phyloP scores from a whole-genome alignment of 2,329 filamentous ascomycete genomes.

The Camillea tinctor region DNA sequence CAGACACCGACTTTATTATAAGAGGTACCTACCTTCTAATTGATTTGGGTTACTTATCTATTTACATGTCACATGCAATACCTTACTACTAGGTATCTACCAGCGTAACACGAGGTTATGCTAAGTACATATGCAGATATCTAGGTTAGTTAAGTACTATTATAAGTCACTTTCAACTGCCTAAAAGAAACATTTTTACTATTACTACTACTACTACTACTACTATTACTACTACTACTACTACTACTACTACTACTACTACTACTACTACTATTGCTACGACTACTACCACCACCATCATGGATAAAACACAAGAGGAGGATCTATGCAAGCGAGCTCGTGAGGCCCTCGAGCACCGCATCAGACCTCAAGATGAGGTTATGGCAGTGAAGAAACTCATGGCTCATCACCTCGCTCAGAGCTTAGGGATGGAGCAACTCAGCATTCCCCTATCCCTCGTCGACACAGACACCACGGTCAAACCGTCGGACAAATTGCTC shows the following conservation, averaged over 20 bases:
- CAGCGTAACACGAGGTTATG: no score
- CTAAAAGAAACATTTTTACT: no score
- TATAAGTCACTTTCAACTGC: not conserved
- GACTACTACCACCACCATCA: conserved; percentile 8
- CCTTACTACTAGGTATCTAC: not conserved
- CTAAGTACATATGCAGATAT: no score
- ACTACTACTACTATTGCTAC: not conserved
- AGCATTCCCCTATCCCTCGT: conserved; percentile 49
- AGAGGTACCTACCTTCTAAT: not conserved
- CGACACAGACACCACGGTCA: conserved; percentile 37
- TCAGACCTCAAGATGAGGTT: conserved; percentile 58
- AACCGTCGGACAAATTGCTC: conserved; percentile 37
- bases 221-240: conserved; percentile 6
- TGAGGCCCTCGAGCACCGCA: conserved; percentile 48
- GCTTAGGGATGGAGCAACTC: conserved; percentile 42
- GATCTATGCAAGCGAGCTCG: conserved; percentile 38
- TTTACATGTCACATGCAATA: not conserved
- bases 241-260: conserved; percentile 8
- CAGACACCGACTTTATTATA: not conserved
- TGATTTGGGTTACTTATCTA: no score
- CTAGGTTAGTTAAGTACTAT: no score
- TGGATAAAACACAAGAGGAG: conserved; percentile 34
- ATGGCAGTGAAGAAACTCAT: conserved; percentile 55
- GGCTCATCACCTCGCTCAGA: conserved; percentile 51
- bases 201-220: not conserved